A percentile compares a stretch with the other conserved stretches of the same genome.
Evolutionary conservation across 441 rosid genomes (phyloP).

Genomic region (Pelargonium fulgidum): DNA sequence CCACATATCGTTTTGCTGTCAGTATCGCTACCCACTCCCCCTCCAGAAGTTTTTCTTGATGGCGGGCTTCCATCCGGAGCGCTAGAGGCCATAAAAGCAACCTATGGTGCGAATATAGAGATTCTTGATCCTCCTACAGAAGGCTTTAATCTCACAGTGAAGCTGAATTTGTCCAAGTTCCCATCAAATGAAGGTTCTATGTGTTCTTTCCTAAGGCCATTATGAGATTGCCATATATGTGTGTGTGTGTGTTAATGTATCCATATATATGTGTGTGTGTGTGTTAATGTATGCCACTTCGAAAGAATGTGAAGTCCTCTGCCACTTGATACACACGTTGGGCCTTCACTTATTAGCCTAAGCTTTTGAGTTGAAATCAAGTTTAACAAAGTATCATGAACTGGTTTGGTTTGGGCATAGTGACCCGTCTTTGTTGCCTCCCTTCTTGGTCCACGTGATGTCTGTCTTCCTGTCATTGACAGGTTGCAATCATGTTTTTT

Average conservation of each 20-base stretch:
- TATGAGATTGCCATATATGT: constrained; percentile 31
- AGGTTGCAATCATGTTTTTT: no score
- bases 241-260: no score
- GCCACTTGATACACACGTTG: no score
- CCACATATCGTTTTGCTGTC: constrained; percentile 60
- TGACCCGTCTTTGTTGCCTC: no score
- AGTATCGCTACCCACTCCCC: constrained; percentile 79
- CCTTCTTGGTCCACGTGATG: no score
- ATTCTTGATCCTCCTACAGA: constrained; percentile 96
- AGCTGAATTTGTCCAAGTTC: constrained; percentile 73
- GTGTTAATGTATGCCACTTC: neutral
- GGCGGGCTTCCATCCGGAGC: constrained; percentile 92
- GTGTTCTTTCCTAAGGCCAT: constrained; percentile 44
- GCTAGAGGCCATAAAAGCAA: constrained; percentile 76
- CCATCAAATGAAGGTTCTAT: constrained; percentile 79
- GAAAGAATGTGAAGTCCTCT: neutral
- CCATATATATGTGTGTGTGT: no score
- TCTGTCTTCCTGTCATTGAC: no score
- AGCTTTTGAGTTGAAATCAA: no score
- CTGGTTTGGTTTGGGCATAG: no score
- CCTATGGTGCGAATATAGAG: constrained; percentile 66
- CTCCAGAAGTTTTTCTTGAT: constrained; percentile 61
- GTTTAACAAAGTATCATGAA: no score
- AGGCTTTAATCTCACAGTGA: constrained; percentile 85
- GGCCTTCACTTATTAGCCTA: no score